A percentile compares a stretch with the other conserved stretches of the same genome.
Evolutionary conservation across 805 yeast species (phyloP).

Genomic region (Ascoidea tarda): DNA sequence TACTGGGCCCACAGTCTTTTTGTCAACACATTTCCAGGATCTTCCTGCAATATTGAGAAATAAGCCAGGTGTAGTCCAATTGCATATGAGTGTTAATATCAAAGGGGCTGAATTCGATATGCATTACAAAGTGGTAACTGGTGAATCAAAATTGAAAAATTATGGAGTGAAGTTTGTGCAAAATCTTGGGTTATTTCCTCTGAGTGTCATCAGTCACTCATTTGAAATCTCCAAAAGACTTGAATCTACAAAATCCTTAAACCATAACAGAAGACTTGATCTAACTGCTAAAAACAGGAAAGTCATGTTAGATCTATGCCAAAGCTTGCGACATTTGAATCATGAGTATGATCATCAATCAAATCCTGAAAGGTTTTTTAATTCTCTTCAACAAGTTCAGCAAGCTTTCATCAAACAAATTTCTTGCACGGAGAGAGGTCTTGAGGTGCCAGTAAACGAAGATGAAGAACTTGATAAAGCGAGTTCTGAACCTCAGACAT

Average conservation of each 20-base stretch:
- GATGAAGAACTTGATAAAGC: no score
- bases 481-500: no score
- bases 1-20: conserved; percentile 18
- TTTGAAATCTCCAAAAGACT: not conserved
- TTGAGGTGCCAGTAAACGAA: no score
- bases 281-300: not conserved
- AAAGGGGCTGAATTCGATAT: conserved; percentile 14
- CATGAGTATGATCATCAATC: not conserved
- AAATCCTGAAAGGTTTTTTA: no score
- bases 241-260: not conserved
- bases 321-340: not conserved
- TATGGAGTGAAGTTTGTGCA: conserved; percentile 19
- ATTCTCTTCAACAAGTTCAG: no score
- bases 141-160: conserved; percentile 14
- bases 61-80: conserved; percentile 21
- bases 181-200: not conserved
- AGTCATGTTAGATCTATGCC: no score
- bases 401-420: no score
- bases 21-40: conserved; percentile 32
- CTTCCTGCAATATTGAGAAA: conserved; percentile 22
- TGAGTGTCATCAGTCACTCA: not conserved
- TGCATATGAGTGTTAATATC: conserved; percentile 21
- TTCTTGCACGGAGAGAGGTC: no score
- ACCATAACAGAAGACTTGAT: not conserved
- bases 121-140: conserved; percentile 17